Conservation (phyloP, 2,329 filamentous ascomycete species). For the Hypomyces perniciosus region DNA sequence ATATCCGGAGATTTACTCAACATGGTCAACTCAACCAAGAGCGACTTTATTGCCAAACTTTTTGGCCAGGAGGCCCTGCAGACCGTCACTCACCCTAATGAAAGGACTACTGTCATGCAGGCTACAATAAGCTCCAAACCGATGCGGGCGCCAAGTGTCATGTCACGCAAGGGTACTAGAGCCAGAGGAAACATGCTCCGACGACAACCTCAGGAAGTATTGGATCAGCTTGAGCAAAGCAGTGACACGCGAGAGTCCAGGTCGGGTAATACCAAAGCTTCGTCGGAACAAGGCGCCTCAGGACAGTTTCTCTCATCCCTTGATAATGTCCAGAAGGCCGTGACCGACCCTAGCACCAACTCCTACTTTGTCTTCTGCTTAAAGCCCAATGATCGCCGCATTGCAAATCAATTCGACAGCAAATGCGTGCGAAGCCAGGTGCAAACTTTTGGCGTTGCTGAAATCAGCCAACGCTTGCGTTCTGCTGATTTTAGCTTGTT, state of each 20-base stretch:
- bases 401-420: slow-evolving; percentile 98
- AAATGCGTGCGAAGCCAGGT: slow-evolving; percentile 95
- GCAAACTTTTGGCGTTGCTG: slow-evolving; percentile 91
- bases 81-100: slow-evolving; percentile 87
- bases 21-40: slow-evolving; percentile 81
- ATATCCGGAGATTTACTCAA: slow-evolving; percentile 96
- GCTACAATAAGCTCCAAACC: slow-evolving; percentile 95
- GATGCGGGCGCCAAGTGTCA: slow-evolving; percentile 85
- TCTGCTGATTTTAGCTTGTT: slow-evolving; percentile 96
- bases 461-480: slow-evolving; percentile 88
- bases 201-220: slow-evolving; percentile 36
- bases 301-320: slow-evolving; percentile 86
- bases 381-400: slow-evolving; percentile 93
- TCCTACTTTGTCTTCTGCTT: slow-evolving; percentile 95
- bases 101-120: slow-evolving; percentile 87
- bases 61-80: slow-evolving; percentile 96
- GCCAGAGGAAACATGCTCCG: slow-evolving; percentile 28
- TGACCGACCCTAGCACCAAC: slow-evolving; percentile 78
- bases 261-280: slow-evolving; percentile 17
- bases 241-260: slow-evolving; percentile 45
- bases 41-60: slow-evolving; percentile 78
- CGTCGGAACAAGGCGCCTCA: slow-evolving; percentile 74
- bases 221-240: slow-evolving; percentile 42
- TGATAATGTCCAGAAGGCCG: slow-evolving; percentile 83
- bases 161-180: slow-evolving; percentile 64